Evolutionary conservation across 768 basidiomycete species (phyloP).

Genomic region (Hygrocybe punicea): DNA sequence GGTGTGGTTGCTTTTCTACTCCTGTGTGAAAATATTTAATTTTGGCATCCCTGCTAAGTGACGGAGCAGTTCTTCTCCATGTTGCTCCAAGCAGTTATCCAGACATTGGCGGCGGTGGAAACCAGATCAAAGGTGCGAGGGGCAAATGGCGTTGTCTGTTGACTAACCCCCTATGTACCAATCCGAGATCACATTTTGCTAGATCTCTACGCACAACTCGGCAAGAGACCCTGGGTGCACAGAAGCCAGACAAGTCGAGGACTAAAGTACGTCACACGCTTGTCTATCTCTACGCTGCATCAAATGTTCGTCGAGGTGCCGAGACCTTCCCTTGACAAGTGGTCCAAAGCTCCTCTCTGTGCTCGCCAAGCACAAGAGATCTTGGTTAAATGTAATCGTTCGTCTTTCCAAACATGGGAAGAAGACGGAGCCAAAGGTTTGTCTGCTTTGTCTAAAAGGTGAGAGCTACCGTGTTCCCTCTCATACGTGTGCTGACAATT

Average conservation of each 20-base stretch:
- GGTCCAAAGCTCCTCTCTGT: not conserved
- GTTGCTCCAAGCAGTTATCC: not conserved
- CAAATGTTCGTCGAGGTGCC: not conserved
- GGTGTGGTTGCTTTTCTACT: not conserved
- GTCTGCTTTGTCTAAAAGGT: not conserved
- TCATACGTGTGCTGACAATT: not conserved
- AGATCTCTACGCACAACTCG: constrained; percentile 1
- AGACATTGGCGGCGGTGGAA: not conserved
- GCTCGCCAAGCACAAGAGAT: not conserved
- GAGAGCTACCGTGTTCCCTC: not conserved
- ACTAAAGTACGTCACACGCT: not conserved
- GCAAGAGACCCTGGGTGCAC: not conserved
- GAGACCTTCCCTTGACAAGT: not conserved
- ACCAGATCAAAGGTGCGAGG: not conserved
- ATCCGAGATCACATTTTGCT: not conserved
- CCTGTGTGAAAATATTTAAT: not conserved
- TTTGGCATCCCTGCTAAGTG: not conserved
- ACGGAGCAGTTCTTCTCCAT: not conserved
- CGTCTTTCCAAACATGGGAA: not conserved
- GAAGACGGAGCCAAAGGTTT: not conserved
- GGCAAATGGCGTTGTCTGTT: not conserved
- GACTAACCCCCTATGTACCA: not conserved
- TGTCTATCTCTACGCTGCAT: not conserved
- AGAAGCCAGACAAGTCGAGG: not conserved
- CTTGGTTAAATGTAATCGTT: not conserved